These are phyloP conservation scores for Suillus subalutaceus DNA, from an alignment of 768 basidiomycete genomes.

Conservation along the genomic window DNA sequence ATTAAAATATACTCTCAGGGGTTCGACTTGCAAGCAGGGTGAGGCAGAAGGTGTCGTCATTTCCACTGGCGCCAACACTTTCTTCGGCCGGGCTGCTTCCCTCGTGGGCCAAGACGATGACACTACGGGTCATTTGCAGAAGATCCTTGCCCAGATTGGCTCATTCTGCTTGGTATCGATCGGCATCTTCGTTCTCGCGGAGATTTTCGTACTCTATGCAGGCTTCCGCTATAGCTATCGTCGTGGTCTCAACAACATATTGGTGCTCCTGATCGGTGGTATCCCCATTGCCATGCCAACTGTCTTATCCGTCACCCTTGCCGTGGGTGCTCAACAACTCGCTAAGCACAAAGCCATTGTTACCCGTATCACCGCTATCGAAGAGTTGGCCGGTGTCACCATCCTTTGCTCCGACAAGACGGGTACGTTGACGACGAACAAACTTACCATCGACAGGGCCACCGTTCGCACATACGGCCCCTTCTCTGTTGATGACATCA, in stretches of 20 bases:
- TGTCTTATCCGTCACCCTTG: conserved; percentile 96
- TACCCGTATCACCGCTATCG: conserved; percentile 99
- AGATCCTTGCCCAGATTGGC: conserved; percentile 97
- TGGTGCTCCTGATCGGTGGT: conserved; percentile 98
- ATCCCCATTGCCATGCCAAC: conserved; percentile 99
- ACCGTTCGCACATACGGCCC: conserved; percentile 91
- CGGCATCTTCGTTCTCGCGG: conserved; percentile 92
- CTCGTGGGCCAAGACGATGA: conserved; percentile 98
- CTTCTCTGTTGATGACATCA: conserved; percentile 87
- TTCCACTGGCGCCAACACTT: conserved; percentile 96
- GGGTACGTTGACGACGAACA: conserved; percentile 98
- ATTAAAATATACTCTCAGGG: conserved; percentile 45
- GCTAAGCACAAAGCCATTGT: conserved; percentile 99
- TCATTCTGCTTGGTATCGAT: conserved; percentile 97
- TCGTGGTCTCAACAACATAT: conserved; percentile 94
- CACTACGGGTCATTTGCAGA: conserved; percentile 97
- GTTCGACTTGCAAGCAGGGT: conserved; percentile 98
- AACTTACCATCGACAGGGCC: conserved; percentile 93
- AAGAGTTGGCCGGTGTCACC: conserved; percentile 97
- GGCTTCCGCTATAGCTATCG: conserved; percentile 91
- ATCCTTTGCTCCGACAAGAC: conserved; percentile 99
- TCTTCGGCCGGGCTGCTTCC: conserved; percentile 98
- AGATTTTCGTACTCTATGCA: conserved; percentile 93
- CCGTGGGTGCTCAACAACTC: conserved; percentile 97
- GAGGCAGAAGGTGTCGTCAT: conserved; percentile 99